Conservation (phyloP, 106 monocot genomes). For the Chionographis japonica region DNA sequence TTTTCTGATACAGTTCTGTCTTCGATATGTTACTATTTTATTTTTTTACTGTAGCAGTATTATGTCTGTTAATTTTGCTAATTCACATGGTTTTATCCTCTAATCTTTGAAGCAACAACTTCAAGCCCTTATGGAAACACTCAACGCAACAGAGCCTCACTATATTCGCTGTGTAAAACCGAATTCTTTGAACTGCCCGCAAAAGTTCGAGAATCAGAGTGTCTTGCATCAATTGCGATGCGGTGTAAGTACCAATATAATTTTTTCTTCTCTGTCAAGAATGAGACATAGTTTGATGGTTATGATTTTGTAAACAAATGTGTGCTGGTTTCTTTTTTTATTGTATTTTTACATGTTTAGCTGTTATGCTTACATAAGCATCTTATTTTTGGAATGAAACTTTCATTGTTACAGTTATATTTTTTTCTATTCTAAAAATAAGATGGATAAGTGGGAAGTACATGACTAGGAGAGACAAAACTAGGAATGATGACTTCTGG, state of each 20-base stretch:
- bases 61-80: neutral
- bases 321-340: too few relatives aligned
- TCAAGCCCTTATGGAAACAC: constrained; percentile 88
- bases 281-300: too few relatives aligned
- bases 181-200: constrained; percentile 64
- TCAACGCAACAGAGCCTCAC: constrained; percentile 79
- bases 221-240: constrained; percentile 86
- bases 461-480: too few relatives aligned
- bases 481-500: too few relatives aligned
- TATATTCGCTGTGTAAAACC: constrained; percentile 92
- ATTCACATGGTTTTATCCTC: constrained; percentile 1
- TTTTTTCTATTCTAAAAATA: too few relatives aligned
- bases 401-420: too few relatives aligned
- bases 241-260: constrained; percentile 58
- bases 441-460: too few relatives aligned
- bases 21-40: neutral
- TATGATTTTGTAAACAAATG: too few relatives aligned
- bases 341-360: too few relatives aligned
- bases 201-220: constrained; percentile 81
- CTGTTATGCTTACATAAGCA: too few relatives aligned
- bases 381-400: too few relatives aligned
- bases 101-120: constrained; percentile 70
- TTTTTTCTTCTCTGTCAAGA: too few relatives aligned
- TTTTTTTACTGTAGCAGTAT: neutral
- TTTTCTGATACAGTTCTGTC: neutral